Evolutionary conservation across 495 filamentous ascomycete species (phyloP), one percentile per base, ranked within the genome.

Genomic region (Penicillium alfredii): DNA sequence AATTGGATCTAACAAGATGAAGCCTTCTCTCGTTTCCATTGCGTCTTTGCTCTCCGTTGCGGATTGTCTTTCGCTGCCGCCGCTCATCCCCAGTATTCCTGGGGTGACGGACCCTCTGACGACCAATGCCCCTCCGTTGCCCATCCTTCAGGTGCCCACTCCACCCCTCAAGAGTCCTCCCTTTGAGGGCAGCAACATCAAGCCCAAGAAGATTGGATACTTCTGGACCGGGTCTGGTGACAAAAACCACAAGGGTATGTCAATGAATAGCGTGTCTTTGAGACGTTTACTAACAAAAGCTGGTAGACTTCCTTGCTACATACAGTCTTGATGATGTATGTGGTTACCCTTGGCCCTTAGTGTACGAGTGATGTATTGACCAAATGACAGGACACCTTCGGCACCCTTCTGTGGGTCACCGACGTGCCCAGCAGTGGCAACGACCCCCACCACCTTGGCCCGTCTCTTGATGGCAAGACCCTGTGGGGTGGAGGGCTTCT

Each of bases 181-280:
- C 4, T 77, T 75, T 35, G 63, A 56, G 26, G 53, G 62, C 4
- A 74, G 72, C 48, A 53, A 72, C 24, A 71, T 80, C 43, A 68
- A 69, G 57, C 76, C 77, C 24, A 80, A 80, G 72, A 81, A 80
- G 60, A 77, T 81, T 42, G 77, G 75, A 3, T 80, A 77, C 54
- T 80, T 78, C 56, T 81, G 73, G 72, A 76, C 74, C 35, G 77
- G 67, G 20, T 61, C 76, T 8, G 76, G 68, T 12, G 76, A 81
- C 50, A 79, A 78, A 47, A 36, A 65, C 31, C 75, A 80, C 55
- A 71, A 69, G 42, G 52, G 54, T 55, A 36, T 9, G 43, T 32
- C n/a, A n/a, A n/a, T n/a, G n/a, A 10, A 21, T 25, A 8, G 10
- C 19, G 36, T 12, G 7, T 5, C 6, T 19, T 9, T 21, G 10